Evolutionary conservation across 345 rosid species (phyloP), one percentile per base, ranked within the genome.

Genomic region (Citrus medica): DNA sequence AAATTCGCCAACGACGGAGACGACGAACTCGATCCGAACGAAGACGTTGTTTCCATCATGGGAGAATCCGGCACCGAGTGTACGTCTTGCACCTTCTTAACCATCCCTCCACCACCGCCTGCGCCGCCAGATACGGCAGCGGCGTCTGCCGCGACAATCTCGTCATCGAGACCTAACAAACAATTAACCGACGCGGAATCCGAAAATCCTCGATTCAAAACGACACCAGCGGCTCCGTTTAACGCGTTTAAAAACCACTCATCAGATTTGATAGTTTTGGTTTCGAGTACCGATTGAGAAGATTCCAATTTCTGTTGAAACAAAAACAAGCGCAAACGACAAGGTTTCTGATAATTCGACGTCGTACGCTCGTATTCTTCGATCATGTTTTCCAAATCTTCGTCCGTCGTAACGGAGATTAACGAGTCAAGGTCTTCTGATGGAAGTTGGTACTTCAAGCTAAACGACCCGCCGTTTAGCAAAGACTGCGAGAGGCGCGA

Each of bases 321-420:
- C 74, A 95, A 86, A 80, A 95, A 95, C 84, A 93, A 82, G 19
- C 99, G 94, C 30, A 95, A 79, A n/a, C 98, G 86, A 65, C 91
- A 82, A 32, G 92, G 87, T 65, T 89, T 93, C 7, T 78, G 66
- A 6, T 81, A 81, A 76, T 78, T 78, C 70, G 88, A 69, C 60
- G 82, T 74, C 12, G 89, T 84, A 3, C 99, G 96, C 79, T 95
- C 98, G 62, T 95, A 94, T 85, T 95, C 99, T 22, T 95, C 99
- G 85, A 95, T 87, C 98, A 95, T 93, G 84, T 93, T 95, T 32
- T 93, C 98, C 62, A 95, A 88, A 88, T 95, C 99, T 69, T 95
- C 99, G 59, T 95, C 98, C 38, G 98, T 91, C 6, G 97, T 89
- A 66, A 95, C 92, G 32, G 99, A 91, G 85, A 95, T 92, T 35